Evolutionary conservation across 371 early-diverging fungal genomes (phyloP), one percentile per base, ranked within the genome.

Genomic region (Saksenaea oblongispora): DNA sequence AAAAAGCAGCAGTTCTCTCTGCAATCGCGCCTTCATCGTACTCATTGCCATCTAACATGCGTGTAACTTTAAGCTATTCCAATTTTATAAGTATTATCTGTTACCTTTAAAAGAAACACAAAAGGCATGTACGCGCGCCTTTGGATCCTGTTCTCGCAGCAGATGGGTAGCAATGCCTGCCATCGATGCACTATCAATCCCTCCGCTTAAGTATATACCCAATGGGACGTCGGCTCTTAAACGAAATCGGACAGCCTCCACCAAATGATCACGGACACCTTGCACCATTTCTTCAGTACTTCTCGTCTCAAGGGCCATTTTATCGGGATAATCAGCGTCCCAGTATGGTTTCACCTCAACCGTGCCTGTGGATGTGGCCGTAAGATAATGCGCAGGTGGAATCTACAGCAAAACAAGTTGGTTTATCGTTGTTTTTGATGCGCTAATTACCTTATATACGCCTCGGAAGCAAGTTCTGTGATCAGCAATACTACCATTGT

Each of bases 291-390:
- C 70, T 10, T 65, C 66, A 2, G 65, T 62, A n/a, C 66, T 44
- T 34, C 70, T 66, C 15, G 62, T 57, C 17, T 70, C 70, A 17
- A 39, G 47, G 10, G 65, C 7, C 13, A 22, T 62, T 34, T 70
- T 70, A 28, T 70, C 70, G 3, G 70, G 70, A 34, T 65, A 70
- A 18, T 70, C 66, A 34, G 70, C 70, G 53, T 70, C 70, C 70
- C 70, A 70, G 26, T 70, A 70, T 10, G 57, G 63, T 3, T 36
- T 53, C 3, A 62, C 31, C 5, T 59, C 70, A 5, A 70, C 44
- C 17, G 37, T 58, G 15, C 70, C 70, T 37, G 41, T 22, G 2
- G 59, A 15, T n/a, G 56, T 44, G 10, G 61, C 69, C 0, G 28
- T 35, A 10, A 68, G 47, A 10, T 68, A 68, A 55, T 70, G 70